Evolutionary conservation across 371 early-diverging fungal species (phyloP), one percentile per base, ranked within the genome.

Genomic region (Lichtheimia corymbifera): DNA sequence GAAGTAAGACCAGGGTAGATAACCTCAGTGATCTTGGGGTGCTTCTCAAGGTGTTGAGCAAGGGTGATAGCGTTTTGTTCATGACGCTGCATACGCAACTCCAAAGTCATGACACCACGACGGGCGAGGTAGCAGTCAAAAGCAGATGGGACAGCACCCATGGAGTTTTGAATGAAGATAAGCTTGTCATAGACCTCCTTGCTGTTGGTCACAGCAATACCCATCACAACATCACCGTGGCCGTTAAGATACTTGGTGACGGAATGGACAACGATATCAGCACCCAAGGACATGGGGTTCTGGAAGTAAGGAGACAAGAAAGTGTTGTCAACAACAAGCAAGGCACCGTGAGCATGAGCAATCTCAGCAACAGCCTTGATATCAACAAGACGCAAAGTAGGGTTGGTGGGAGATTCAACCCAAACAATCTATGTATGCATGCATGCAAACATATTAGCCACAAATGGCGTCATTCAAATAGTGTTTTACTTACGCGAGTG

Each of bases 241-340:
- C 99, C 98, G 82, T 97, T 97, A 73, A 97, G 88, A 80, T 96
- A 97, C 80, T 98, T 98, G 50, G 98, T 97, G 27, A 94, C 95
- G n/a, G 96, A 95, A 83, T 98, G 97, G 22, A 97, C 91, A n/a
- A 93, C 97, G 60, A 97, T 83, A 73, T 98, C 98, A 47, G 97
- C 98, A 58, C 98, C 98, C 59, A 97, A 80, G 11, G 76, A 59
- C 24, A 97, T 82, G 9, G 98, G 97, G 71, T 88, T 91, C 79
- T 97, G 97, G 91, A 96, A 95, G 83, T 92, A 96, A 42, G 98
- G 96, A 62, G 86, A 85, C 91, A 97, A 87, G 79, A 98, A 97
- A n/a, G 98, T 98, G 87, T 97, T 98, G 83, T 97, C 97, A 43
- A 98, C 97, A n/a, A 96, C 97, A 43, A 97, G 78, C 59, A 89